Evolutionary conservation across 2,329 filamentous ascomycete species (phyloP).

Genomic region (Apiospora malaysiana): DNA sequence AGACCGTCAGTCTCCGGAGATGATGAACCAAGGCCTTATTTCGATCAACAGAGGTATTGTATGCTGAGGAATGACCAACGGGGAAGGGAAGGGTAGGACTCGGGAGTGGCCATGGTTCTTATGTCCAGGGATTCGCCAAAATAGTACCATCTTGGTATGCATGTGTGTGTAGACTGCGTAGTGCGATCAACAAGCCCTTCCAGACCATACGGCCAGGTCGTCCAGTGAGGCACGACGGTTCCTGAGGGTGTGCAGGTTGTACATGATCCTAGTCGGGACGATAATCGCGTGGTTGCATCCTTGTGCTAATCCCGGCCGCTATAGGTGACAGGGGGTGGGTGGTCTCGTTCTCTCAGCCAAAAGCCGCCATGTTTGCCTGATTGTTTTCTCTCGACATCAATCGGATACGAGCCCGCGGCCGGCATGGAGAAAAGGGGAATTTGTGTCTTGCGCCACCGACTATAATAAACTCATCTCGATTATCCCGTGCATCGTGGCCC

Average conservation of each 20-base stretch:
- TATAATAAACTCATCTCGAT: neutral
- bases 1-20: neutral
- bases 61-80: too few species aligned
- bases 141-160: neutral
- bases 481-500: neutral
- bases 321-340: neutral
- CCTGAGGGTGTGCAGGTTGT: constrained; percentile 7
- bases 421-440: neutral
- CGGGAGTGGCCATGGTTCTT: constrained; percentile 16
- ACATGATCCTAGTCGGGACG: constrained; percentile 1
- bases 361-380: neutral
- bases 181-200: neutral
- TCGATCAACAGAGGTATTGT: neutral
- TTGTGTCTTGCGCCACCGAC: neutral
- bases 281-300: constrained; percentile 14
- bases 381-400: neutral
- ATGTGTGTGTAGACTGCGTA: too few species aligned
- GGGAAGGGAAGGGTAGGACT: neutral
- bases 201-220: neutral
- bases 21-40: neutral
- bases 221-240: neutral
- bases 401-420: neutral
- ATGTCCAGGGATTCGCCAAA: constrained; percentile 7
- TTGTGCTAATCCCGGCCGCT: neutral
- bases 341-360: neutral